phyloP scores from a whole-genome alignment of 108 stramenopile genomes.

The Nitzschia sp. region DNA sequence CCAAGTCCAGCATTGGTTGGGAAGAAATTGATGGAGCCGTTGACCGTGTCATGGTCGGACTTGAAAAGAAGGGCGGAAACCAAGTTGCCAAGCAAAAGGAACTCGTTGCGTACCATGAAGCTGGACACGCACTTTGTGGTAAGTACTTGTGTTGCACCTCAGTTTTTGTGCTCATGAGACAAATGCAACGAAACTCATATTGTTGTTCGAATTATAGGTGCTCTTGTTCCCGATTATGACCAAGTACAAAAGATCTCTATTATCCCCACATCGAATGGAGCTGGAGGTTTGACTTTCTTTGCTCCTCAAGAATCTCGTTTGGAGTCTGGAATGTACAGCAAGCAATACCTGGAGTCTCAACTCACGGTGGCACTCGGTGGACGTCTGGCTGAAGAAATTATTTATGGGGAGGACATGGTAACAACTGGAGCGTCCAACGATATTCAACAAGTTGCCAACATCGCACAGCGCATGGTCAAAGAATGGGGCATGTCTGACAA shows the following conservation, averaged over 20 bases:
- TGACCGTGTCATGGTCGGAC: constrained; percentile 96
- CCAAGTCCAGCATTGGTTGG: constrained; percentile 87
- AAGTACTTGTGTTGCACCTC: background rate
- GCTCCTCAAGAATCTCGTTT: constrained; percentile 91
- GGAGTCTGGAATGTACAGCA: constrained; percentile 91
- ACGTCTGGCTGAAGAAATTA: constrained; percentile 97
- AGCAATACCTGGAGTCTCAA: constrained; percentile 93
- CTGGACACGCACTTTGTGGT: constrained; percentile 77
- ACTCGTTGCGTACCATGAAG: constrained; percentile 96
- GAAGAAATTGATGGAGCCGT: constrained; percentile 94
- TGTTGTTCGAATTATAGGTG: constrained; percentile 65
- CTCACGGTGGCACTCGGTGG: constrained; percentile 95
- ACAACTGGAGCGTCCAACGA: constrained; percentile 98
- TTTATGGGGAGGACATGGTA: constrained; percentile 93
- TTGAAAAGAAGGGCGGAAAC: constrained; percentile 93
- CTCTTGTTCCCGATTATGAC: constrained; percentile 87
- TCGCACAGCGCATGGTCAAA: constrained; percentile 95
- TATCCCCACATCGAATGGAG: constrained; percentile 92
- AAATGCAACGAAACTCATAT: background rate
- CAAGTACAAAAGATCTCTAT: constrained; percentile 98
- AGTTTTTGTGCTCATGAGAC: background rate
- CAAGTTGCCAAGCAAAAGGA: constrained; percentile 68
- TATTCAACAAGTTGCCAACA: constrained; percentile 93
- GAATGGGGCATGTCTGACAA: constrained; percentile 96
- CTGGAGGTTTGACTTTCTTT: constrained; percentile 94